Evolutionary conservation across 345 rosid genomes (phyloP).

Genomic region (Arabidopsis arenosa): DNA sequence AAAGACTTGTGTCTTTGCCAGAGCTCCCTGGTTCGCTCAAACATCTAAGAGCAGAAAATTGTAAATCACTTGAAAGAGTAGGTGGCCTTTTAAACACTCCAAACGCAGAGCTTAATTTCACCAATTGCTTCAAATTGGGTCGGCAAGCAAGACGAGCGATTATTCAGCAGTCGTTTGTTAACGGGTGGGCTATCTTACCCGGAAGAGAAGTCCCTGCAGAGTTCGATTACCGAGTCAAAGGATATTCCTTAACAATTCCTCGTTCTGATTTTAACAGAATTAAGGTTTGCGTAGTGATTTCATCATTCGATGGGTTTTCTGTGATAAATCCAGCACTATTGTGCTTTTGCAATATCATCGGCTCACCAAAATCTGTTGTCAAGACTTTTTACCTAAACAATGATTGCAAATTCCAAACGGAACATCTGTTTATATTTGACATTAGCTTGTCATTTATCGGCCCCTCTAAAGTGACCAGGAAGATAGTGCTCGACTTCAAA

Average conservation of each 20-base stretch:
- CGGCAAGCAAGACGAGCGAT: background rate
- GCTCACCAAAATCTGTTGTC: no score
- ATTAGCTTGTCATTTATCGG: no score
- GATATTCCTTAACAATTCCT: background rate
- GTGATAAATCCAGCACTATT: no score
- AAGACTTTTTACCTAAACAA: no score
- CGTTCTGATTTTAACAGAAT: background rate
- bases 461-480: no score
- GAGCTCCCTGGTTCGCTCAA: background rate
- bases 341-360: no score
- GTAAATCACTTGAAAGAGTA: background rate
- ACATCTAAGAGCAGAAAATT: background rate
- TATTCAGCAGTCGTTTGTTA: background rate
- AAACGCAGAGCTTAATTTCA: background rate
- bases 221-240: background rate
- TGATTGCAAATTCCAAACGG: no score
- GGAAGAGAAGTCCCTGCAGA: background rate
- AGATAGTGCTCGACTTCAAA: no score
- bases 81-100: background rate
- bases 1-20: background rate
- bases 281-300: background rate
- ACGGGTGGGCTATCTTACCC: background rate
- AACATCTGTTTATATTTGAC: background rate
- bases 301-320: background rate
- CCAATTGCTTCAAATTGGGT: background rate